These are phyloP conservation scores for Trichoderma endophyticum DNA, from an alignment of 2,329 filamentous ascomycete genomes.

Conservation along the genomic window DNA sequence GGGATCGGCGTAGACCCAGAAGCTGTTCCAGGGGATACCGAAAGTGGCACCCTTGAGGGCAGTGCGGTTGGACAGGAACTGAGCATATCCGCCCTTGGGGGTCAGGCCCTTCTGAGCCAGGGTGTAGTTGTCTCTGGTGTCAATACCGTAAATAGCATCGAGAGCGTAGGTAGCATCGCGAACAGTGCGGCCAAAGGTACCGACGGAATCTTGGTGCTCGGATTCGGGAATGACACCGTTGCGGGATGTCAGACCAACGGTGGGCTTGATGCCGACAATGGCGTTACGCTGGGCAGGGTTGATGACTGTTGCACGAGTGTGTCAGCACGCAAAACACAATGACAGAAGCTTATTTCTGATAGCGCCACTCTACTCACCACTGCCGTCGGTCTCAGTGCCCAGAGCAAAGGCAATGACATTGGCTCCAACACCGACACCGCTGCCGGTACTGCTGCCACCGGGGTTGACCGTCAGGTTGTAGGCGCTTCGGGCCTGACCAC, in stretches of 20 bases:
- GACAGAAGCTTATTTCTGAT: background rate
- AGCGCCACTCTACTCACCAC: conserved; percentile 39
- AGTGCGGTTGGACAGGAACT: conserved; percentile 52
- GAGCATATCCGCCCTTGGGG: conserved; percentile 53
- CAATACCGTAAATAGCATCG: conserved; percentile 65
- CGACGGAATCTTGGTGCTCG: conserved; percentile 66
- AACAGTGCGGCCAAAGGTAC: conserved; percentile 64
- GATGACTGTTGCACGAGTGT: conserved; percentile 49
- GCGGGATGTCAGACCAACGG: conserved; percentile 67
- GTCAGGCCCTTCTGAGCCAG: conserved; percentile 52
- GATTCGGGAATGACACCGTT: conserved; percentile 63
- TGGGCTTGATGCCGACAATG: conserved; percentile 72
- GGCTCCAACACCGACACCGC: conserved; percentile 60
- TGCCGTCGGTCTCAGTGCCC: conserved; percentile 73
- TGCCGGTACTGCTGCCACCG: conserved; percentile 66
- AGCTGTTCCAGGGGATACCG: conserved; percentile 68
- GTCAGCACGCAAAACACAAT: background rate
- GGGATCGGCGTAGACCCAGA: conserved; percentile 61
- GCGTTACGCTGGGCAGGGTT: conserved; percentile 67
- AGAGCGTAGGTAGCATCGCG: conserved; percentile 65
- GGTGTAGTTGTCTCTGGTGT: conserved; percentile 64
- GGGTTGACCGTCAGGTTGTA: conserved; percentile 69
- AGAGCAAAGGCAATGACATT: conserved; percentile 63
- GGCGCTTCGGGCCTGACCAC: conserved; percentile 61
- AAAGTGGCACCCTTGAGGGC: conserved; percentile 61